These are phyloP conservation scores for Dryadomyces quercus-mongolicae DNA, from an alignment of 2,329 filamentous ascomycete species.

Conservation along the genomic window DNA sequence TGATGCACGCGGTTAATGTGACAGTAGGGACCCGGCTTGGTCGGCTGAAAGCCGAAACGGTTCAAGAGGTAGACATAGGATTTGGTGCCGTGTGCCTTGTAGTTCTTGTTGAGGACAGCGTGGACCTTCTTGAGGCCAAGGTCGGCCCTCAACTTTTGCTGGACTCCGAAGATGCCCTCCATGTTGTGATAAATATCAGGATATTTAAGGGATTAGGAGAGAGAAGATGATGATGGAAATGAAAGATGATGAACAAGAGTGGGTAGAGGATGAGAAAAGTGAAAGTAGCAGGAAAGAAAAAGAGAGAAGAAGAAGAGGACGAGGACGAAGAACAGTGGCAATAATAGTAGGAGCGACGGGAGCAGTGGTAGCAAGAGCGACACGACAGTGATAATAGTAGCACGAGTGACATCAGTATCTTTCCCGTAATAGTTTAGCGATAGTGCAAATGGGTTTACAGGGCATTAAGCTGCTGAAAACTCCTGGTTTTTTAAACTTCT, in stretches of 20 bases:
- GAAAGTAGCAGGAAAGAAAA: background rate
- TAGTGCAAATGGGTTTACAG: no score
- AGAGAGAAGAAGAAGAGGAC: background rate
- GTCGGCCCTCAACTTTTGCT: slow-evolving; percentile 22
- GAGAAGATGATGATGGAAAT: background rate
- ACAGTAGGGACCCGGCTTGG: slow-evolving; percentile 43
- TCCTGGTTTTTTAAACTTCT: no score
- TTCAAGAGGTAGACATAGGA: slow-evolving; percentile 49
- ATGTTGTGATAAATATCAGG: slow-evolving; percentile 13
- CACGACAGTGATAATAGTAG: no score
- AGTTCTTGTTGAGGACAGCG: slow-evolving; percentile 45
- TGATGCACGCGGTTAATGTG: slow-evolving; percentile 34
- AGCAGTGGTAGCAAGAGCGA: background rate
- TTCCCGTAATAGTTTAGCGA: no score
- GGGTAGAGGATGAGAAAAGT: background rate
- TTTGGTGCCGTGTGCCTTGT: slow-evolving; percentile 46
- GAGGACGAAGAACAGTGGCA: background rate
- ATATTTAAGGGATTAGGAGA: background rate
- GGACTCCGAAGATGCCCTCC: slow-evolving; percentile 21
- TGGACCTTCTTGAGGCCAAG: slow-evolving; percentile 31
- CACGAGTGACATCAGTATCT: no score
- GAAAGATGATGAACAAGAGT: no score
- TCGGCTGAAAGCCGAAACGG: slow-evolving; percentile 32
- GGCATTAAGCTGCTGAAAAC: no score
- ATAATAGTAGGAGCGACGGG: background rate